phyloP scores from a whole-genome alignment of 306 rosid genomes.

The Castanopsis chinensis region DNA sequence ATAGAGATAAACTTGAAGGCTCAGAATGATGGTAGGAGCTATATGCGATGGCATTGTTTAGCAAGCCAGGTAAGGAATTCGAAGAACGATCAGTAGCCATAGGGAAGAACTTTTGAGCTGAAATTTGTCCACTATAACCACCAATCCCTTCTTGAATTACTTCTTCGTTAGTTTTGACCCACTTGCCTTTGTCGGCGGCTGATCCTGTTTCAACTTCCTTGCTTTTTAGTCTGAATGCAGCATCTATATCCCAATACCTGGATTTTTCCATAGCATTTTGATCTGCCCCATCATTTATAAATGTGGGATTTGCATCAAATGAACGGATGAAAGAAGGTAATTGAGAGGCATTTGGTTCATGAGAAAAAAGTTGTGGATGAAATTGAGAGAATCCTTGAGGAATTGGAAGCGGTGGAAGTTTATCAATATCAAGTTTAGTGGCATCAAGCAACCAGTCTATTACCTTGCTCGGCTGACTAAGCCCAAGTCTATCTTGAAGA shows the following conservation, averaged over 20 bases:
- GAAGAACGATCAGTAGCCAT: slow-evolving; percentile 20
- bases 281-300: slow-evolving; percentile 13
- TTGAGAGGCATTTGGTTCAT: slow-evolving; percentile 24
- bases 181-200: slow-evolving; percentile 39
- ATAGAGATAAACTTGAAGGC: slow-evolving; percentile 54
- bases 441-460: slow-evolving; percentile 80
- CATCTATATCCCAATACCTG: slow-evolving; percentile 28
- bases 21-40: slow-evolving; percentile 31
- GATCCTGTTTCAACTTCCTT: slow-evolving; percentile 27
- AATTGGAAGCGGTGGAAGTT: slow-evolving; percentile 75
- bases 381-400: slow-evolving; percentile 60
- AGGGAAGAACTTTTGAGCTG: slow-evolving; percentile 61
- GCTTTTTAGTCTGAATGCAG: slow-evolving; percentile 7
- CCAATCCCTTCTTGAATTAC: slow-evolving; percentile 19
- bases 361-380: slow-evolving; percentile 46
- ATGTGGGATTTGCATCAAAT: slow-evolving; percentile 25
- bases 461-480: slow-evolving; percentile 83
- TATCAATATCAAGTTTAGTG: slow-evolving; percentile 70
- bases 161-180: slow-evolving; percentile 39
- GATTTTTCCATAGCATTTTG: slow-evolving; percentile 23
- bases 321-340: slow-evolving; percentile 42
- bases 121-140: slow-evolving; percentile 17
- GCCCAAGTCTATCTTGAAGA: slow-evolving; percentile 77
- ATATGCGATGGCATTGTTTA: slow-evolving; percentile 44
- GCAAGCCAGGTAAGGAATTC: slow-evolving; percentile 37